Evolutionary conservation across 768 basidiomycete species (phyloP), one percentile per base, ranked within the genome.

Genomic region (Lactarius vividus): DNA sequence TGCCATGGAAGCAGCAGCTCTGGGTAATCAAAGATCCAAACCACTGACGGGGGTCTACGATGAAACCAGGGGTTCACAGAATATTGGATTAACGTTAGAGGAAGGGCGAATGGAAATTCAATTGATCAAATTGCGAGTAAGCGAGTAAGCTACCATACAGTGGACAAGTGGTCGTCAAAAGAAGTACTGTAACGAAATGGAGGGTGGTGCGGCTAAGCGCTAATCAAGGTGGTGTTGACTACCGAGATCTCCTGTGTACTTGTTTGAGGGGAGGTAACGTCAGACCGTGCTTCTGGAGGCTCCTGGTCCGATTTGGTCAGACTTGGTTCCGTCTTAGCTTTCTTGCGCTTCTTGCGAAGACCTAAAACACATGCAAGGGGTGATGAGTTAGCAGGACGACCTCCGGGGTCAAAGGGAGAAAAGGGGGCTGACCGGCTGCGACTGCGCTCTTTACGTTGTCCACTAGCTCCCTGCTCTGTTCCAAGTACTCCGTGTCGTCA

Each of bases 361-460:
- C 84, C 89, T 91, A 52, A 33, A 15, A 49, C 20, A 64, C 11
- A n/a, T 66, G 66, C 46, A 66, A 75, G 57, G 15, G 64, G 57
- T 37, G 46, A 57, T 9, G 59, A 57, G 28, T n/a, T 52, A 52
- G 7, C 2, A 11, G 42, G 42, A 44, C 9, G 44, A 23, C 13
- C 26, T 13, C 13, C 49, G 3, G 20, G 1, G 1, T 73, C 56
- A 62, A 70, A 61, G 72, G 71, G 61, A 72, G 69, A 66, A 72
- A 64, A 4, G 33, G 11, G 15, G 18, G 76, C 83, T 70, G 74
- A 93, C 93, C 96, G 42, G 85, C 84, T 56, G 88, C 82, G 15
- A 99, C 96, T 4, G 96, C 96, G 63, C 83, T 93, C 80, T 92
- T 92, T 33, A 98, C 96, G 69, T 83, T 87, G 70, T 96, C 95